These are phyloP conservation scores for Ceratorhiza oryzae-sativae DNA, from an alignment of 1,284 basidiomycete species.

Conservation along the genomic window DNA sequence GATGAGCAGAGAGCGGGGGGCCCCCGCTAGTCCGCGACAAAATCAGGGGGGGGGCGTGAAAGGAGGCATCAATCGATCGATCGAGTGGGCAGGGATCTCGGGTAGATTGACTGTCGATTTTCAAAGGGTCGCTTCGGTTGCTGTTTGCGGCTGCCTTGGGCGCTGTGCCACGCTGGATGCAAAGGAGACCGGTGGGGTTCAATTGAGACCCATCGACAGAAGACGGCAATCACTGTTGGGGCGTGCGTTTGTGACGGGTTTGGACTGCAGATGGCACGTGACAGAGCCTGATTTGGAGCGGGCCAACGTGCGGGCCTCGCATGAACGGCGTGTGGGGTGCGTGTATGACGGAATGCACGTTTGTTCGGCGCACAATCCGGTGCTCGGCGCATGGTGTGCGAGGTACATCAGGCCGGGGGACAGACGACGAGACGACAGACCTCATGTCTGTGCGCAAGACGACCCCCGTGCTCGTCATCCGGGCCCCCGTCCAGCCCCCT, in stretches of 20 bases:
- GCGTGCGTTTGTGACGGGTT: constrained; percentile 20
- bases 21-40: neutral
- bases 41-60: neutral
- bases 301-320: neutral
- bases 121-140: neutral
- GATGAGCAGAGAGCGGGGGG: neutral
- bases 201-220: too few species aligned
- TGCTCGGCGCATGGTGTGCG: constrained; percentile 1
- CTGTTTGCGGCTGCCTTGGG: neutral
- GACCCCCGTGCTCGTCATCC: constrained; percentile 32
- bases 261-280: constrained; percentile 23
- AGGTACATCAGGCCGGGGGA: constrained; percentile 24
- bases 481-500: constrained; percentile 28
- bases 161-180: too few species aligned
- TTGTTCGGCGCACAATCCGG: constrained; percentile 6
- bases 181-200: too few species aligned
- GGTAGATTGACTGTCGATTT: neutral
- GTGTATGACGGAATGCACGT: constrained; percentile 14
- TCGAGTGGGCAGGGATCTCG: neutral
- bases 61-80: neutral
- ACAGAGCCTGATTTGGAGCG: constrained; percentile 25
- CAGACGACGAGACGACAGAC: neutral
- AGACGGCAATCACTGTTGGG: too few species aligned
- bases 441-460: constrained; percentile 16
- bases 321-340: constrained; percentile 1